These are phyloP conservation scores for Exophiala dermatitidis DNA, from an alignment of 2,329 filamentous ascomycete species.

Conservation along the genomic window DNA sequence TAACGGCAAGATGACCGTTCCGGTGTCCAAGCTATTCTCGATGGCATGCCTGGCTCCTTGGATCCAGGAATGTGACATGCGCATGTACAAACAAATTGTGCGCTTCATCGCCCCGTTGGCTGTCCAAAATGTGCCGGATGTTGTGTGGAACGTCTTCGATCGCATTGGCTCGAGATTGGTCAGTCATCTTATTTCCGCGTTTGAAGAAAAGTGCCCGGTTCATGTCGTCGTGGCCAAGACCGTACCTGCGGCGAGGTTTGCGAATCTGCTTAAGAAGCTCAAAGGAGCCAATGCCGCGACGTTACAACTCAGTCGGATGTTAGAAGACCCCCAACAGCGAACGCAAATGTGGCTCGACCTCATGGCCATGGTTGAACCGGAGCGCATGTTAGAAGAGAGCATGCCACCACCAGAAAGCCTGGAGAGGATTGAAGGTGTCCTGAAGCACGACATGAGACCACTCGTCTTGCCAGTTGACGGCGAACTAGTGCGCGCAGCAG, in stretches of 20 bases:
- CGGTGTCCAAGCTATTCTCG: slow-evolving; percentile 84
- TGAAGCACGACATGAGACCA: slow-evolving; percentile 40
- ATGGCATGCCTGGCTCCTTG: slow-evolving; percentile 75
- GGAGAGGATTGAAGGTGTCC: slow-evolving; percentile 30
- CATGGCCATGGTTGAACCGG: slow-evolving; percentile 56
- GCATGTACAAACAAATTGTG: slow-evolving; percentile 96
- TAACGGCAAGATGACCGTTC: slow-evolving; percentile 91
- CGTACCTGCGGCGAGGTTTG: slow-evolving; percentile 81
- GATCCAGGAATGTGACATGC: slow-evolving; percentile 93
- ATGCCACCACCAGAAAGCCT: slow-evolving; percentile 49
- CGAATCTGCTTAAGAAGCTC: slow-evolving; percentile 74
- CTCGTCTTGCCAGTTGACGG: slow-evolving; percentile 37
- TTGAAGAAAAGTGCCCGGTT: slow-evolving; percentile 71
- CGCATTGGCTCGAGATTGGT: slow-evolving; percentile 79
- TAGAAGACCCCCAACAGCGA: slow-evolving; percentile 79
- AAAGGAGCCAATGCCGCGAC: slow-evolving; percentile 88
- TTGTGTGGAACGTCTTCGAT: slow-evolving; percentile 77
- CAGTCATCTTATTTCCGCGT: slow-evolving; percentile 72
- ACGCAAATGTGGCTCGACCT: slow-evolving; percentile 96
- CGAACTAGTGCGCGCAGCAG: slow-evolving; percentile 24
- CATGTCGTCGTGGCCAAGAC: slow-evolving; percentile 85
- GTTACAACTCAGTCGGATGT: slow-evolving; percentile 86
- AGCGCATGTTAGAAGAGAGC: slow-evolving; percentile 51
- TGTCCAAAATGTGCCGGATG: slow-evolving; percentile 81
- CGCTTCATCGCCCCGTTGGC: slow-evolving; percentile 82